Evolutionary conservation across 2,329 filamentous ascomycete species (phyloP).

Genomic region (Arthrinium puccinioides): DNA sequence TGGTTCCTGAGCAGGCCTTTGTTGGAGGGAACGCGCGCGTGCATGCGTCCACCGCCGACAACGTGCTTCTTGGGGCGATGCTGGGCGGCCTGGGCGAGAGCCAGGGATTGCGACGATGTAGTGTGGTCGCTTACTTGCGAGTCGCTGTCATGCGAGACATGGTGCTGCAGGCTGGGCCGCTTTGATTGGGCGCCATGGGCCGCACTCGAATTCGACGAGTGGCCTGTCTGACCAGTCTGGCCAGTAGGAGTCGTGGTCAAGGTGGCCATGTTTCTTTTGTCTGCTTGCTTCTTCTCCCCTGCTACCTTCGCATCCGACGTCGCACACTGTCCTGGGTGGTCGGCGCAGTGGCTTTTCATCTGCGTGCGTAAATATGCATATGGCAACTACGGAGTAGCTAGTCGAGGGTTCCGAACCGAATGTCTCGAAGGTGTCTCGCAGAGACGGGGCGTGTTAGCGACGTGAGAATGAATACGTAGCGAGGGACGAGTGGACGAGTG

Average conservation of each 20-base stretch:
- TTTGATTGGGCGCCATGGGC: slow-evolving; percentile 47
- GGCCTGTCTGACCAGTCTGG: no score
- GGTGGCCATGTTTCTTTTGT: no score
- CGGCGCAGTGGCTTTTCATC: no score
- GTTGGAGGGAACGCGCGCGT: slow-evolving; percentile 44
- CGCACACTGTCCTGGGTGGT: no score
- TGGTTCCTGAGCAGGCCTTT: slow-evolving; percentile 41
- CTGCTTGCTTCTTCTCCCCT: slow-evolving; percentile 11
- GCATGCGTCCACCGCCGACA: slow-evolving; percentile 36
- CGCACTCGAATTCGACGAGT: no score
- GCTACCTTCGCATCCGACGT: neutral
- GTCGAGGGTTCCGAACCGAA: no score
- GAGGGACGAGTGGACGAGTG: no score
- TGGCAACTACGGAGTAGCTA: no score
- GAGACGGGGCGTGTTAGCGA: no score
- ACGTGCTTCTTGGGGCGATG: slow-evolving; percentile 28
- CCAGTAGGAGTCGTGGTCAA: slow-evolving; percentile 1
- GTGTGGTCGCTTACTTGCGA: slow-evolving; percentile 26
- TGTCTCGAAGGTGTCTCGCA: no score
- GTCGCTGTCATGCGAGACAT: slow-evolving; percentile 22
- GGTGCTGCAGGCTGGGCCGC: slow-evolving; percentile 31
- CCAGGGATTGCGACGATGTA: slow-evolving; percentile 14
- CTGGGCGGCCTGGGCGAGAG: slow-evolving; percentile 6
- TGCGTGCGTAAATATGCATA: no score
- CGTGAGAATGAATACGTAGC: no score